Conservation (phyloP, 129 eudicot species). For the Pseudognaphalium luteoalbum region DNA sequence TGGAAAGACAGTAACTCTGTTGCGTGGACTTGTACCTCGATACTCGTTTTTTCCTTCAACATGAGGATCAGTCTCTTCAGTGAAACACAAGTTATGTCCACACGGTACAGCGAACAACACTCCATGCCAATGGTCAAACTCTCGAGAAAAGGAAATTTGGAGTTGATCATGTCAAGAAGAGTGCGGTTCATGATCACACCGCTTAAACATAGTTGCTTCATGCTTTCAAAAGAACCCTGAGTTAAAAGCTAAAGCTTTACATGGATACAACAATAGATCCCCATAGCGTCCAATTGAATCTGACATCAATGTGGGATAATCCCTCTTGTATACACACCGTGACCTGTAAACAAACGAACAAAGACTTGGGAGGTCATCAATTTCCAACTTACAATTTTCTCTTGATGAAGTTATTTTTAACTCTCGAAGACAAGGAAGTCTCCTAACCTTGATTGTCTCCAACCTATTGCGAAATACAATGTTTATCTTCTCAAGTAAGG, state of each 20-base stretch:
- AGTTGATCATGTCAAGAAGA: neutral
- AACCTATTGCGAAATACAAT: neutral
- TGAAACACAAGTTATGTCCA: neutral
- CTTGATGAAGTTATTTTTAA: neutral
- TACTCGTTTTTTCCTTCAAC: neutral
- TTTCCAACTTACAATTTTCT: neutral
- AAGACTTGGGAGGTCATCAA: too few species aligned
- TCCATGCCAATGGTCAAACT: neutral
- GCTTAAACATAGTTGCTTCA: neutral
- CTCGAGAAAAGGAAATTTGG: neutral
- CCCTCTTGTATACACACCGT: too few species aligned
- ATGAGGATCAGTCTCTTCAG: neutral
- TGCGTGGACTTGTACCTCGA: neutral
- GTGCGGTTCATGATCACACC: neutral
- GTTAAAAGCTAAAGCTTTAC: too few species aligned
- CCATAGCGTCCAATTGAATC: neutral
- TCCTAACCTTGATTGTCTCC: neutral
- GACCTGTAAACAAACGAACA: too few species aligned
- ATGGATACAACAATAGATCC: neutral
- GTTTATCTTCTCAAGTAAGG: conserved; percentile 1
- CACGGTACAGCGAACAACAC: neutral
- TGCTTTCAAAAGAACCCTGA: neutral
- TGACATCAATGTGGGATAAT: neutral
- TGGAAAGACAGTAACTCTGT: neutral
- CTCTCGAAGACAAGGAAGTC: neutral